These are phyloP conservation scores for Allium fistulosum DNA, from an alignment of 106 monocot genomes.

Conservation along the genomic window DNA sequence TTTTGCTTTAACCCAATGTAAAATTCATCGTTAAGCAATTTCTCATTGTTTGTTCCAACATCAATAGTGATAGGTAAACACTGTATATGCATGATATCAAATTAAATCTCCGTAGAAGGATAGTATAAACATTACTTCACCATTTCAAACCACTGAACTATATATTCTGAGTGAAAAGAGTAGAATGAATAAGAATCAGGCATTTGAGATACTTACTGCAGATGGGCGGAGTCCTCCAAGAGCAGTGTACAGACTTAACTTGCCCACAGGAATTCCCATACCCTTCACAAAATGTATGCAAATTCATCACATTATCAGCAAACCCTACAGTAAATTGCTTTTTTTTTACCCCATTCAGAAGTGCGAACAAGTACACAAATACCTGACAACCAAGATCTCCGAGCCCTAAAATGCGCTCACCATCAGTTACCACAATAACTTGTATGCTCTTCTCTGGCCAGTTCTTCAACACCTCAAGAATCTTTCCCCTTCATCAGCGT, in stretches of 20 bases:
- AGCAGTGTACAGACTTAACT: slow-evolving; percentile 91
- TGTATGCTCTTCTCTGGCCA: slow-evolving; percentile 31
- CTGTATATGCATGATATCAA: slow-evolving; percentile 16
- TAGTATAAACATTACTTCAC: background rate
- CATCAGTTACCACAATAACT: slow-evolving; percentile 30
- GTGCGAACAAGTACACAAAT: too few relatives aligned
- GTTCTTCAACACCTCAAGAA: slow-evolving; percentile 28
- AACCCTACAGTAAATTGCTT: background rate
- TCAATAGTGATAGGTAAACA: slow-evolving; percentile 78
- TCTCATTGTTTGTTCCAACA: slow-evolving; percentile 73
- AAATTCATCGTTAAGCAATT: slow-evolving; percentile 69
- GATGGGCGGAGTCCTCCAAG: slow-evolving; percentile 99
- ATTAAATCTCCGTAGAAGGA: background rate
- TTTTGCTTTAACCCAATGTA: slow-evolving; percentile 74
- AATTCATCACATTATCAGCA: background rate
- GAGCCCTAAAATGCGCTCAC: slow-evolving; percentile 27
- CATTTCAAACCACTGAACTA: too few relatives aligned
- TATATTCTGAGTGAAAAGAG: too few relatives aligned
- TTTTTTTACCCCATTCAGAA: background rate
- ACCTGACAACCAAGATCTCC: slow-evolving; percentile 41
- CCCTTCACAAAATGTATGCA: slow-evolving; percentile 22
- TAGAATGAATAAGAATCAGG: background rate
- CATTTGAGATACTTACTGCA: slow-evolving; percentile 45
- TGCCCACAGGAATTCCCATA: slow-evolving; percentile 96
- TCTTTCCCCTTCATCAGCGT: slow-evolving; percentile 9